These are phyloP conservation scores for Circinella umbellata DNA, from an alignment of 371 early-diverging fungal genomes.

Conservation along the genomic window DNA sequence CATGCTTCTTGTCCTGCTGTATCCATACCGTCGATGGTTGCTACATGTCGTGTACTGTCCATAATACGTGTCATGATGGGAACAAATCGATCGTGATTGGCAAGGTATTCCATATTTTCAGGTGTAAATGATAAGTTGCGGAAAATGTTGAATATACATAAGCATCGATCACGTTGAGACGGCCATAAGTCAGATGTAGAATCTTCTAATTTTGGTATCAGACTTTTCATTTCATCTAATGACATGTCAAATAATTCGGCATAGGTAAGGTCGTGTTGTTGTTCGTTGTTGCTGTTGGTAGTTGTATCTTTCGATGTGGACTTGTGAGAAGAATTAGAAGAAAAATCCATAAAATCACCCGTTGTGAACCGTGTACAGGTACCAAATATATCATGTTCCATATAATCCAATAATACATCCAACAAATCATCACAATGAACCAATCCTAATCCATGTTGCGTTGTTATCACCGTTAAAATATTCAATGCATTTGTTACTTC, in stretches of 20 bases:
- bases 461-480: slow-evolving; percentile 65
- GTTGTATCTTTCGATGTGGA: background rate
- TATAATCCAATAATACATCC: slow-evolving; percentile 55
- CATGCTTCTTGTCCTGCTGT: slow-evolving; percentile 34
- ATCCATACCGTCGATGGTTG: slow-evolving; percentile 23
- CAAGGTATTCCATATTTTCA: slow-evolving; percentile 64
- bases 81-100: slow-evolving; percentile 59
- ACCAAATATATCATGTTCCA: slow-evolving; percentile 50
- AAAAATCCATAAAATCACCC: background rate
- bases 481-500: slow-evolving; percentile 79
- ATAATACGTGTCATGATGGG: slow-evolving; percentile 31
- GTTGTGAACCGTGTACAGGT: slow-evolving; percentile 25
- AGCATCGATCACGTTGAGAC: slow-evolving; percentile 48
- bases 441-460: slow-evolving; percentile 37
- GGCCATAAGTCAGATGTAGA: slow-evolving; percentile 51
- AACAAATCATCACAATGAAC: slow-evolving; percentile 57
- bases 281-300: too few relatives aligned
- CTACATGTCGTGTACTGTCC: slow-evolving; percentile 19
- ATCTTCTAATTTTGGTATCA: slow-evolving; percentile 48
- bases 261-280: slow-evolving; percentile 29
- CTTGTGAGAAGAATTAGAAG: too few relatives aligned
- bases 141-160: slow-evolving; percentile 59
- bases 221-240: slow-evolving; percentile 58
- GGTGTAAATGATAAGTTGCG: slow-evolving; percentile 70
- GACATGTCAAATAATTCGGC: slow-evolving; percentile 64